Base-by-base conservation (phyloP, 805 yeast genomes). In the Phaffomyces thermotolerans region DNA sequence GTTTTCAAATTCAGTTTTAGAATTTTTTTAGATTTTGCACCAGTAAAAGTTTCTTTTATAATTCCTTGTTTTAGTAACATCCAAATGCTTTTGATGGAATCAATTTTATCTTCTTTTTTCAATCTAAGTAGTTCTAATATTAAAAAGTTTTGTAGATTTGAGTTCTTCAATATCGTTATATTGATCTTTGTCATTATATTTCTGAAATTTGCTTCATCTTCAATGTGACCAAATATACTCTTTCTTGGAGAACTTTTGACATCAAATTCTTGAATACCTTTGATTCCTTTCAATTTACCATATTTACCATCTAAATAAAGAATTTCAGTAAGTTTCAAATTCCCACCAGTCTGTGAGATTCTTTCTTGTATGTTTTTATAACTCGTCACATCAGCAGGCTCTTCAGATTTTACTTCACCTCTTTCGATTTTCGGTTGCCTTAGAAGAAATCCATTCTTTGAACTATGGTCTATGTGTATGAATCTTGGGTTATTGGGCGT, bases 301-400 rank as follows among this genome's bases (percentile, higher is more conserved):
- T 34, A 22, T 23, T 43, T 42, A 8, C 24, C 4, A 10, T 45
- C 39, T 25, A 45, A 31, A 14, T 31, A 23, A 3, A 48, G 5
- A 8, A 48, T 27, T 24, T 48, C 51, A 3, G 35, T 17, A 6
- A 37, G 15, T 12, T 36, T 40, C 18, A 48, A 27, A 39, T 48
- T 48, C 17, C 49, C 51, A 34, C 43, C 51, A 2, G 51, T 48
- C 18, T 45, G 45, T 12, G 29, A 5, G 7, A 48, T 40, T 35
- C 27, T n/a, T 10, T 35, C 24, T 10, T 23, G 22, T 6, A 23
- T 23, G 22, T 22, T 18, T 7, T 18, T 31, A n/a, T 15, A 31
- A 6, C 9, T 12, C 5, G 15, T 10, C 3, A 15, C 34, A 15
- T 31, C 18, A 8, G 3, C 10, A 6, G 34, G 34, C 12, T 31